Evolutionary conservation across 2,329 filamentous ascomycete species (phyloP).

Genomic region (Laburnicola sp.): DNA sequence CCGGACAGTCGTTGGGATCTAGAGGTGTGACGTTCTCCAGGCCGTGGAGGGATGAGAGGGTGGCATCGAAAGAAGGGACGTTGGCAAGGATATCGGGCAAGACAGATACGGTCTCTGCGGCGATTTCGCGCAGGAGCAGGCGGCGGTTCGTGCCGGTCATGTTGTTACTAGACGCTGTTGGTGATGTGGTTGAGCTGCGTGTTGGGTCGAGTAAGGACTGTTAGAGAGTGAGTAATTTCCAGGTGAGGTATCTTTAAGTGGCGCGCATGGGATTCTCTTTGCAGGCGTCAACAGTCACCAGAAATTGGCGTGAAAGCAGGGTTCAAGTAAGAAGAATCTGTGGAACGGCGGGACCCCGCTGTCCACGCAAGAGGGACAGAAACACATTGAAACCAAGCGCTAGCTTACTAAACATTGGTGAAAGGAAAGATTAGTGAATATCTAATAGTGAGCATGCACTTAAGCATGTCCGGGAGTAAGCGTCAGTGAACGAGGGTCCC

Average conservation of each 20-base stretch:
- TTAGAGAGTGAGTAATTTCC: too few relatives aligned
- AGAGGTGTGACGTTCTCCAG: constrained; percentile 19
- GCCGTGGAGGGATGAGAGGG: neutral
- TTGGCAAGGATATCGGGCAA: constrained; percentile 22
- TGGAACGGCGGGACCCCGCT: too few relatives aligned
- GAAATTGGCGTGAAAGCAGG: too few relatives aligned
- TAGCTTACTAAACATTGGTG: too few relatives aligned
- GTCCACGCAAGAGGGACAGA: too few relatives aligned
- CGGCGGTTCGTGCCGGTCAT: constrained; percentile 5
- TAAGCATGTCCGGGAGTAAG: neutral
- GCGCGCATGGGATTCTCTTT: too few relatives aligned
- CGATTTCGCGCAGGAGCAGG: constrained; percentile 26
- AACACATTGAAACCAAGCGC: too few relatives aligned
- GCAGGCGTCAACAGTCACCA: too few relatives aligned
- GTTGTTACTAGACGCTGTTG: neutral
- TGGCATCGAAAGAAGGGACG: constrained; percentile 16
- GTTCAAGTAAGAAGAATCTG: too few relatives aligned
- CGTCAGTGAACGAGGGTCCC: constrained; percentile 1
- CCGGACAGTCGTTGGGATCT: constrained; percentile 26
- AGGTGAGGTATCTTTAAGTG: too few relatives aligned
- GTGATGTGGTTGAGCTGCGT: neutral
- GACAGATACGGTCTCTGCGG: constrained; percentile 32
- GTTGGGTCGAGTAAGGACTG: too few relatives aligned
- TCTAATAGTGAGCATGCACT: neutral
- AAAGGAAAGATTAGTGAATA: too few relatives aligned